Base-by-base conservation (phyloP, 108 stramenopile genomes). In the Pseudonitzschia delicatissima region DNA sequence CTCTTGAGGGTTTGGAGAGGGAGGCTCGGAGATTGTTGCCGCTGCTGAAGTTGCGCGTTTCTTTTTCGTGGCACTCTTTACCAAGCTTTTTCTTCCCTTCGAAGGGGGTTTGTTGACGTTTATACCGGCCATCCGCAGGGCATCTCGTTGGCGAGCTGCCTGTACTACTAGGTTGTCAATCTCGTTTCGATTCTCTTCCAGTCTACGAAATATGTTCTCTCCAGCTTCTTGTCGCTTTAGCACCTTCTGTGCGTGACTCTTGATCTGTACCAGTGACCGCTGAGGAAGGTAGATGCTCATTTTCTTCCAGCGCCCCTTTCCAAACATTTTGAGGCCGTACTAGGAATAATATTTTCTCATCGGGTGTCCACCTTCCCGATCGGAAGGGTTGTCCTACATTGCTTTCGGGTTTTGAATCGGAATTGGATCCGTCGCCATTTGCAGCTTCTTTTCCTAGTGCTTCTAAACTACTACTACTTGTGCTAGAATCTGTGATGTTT, bases 231-330 rank as follows among this genome's bases (percentile, higher is more conserved):
- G 26, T 7, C 83, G 76, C 51, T 80, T 80, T n/a, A 84, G 40
- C 3, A 84, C 83, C 58, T 84, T 84, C 63, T 84, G 83, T 18
- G 83, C 83, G 53, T 84, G 83, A 35, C 69, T 71, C 60, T 84
- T 84, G 62, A 84, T 84, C 64, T 84, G 83, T 13, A 80, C 73
- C 17, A 80, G 69, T 11, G 83, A 79, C 57, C 83, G 80, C 27
- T 76, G 48, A 6, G 83, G 79, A 17, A 84, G 65, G 62, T 74
- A 77, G 17, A 50, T 40, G 50, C 73, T 67, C 57, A 97, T 96
- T 65, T 92, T 92, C 57, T 95, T 96, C 95, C 96, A 97, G 25
- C 83, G 68, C 26, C 84, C 84, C 66, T 91, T 94, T 40, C 96
- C 96, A 80, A 94, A 87, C 50, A 80, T 67, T 35, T 81, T 67